phyloP scores from a whole-genome alignment of 495 filamentous ascomycete species.

The Pseudoneurospora amorphoporcata region DNA sequence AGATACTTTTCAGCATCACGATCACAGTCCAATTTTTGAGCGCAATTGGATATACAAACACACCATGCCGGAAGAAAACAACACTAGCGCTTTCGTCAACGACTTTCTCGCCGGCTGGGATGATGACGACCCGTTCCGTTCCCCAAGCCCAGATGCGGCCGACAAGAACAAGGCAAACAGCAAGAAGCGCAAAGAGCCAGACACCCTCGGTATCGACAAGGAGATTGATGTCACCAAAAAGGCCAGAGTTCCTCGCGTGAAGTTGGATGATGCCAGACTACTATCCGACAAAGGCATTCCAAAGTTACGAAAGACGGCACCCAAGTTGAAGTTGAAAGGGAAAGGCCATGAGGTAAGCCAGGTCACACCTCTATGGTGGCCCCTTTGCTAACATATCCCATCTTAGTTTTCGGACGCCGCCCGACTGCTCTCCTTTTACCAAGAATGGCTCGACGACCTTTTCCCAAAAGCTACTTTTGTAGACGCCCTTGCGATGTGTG shows the following conservation, averaged over 20 bases:
- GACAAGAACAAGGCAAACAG: slow-evolving; percentile 15
- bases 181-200: slow-evolving; percentile 24
- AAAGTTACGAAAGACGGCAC: slow-evolving; percentile 62
- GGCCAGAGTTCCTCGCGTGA: slow-evolving; percentile 58
- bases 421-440: slow-evolving; percentile 79
- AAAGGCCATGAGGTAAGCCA: slow-evolving; percentile 81
- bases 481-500: slow-evolving; percentile 83
- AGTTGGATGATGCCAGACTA: slow-evolving; percentile 76
- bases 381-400: neutral
- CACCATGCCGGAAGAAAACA: neutral
- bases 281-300: slow-evolving; percentile 75
- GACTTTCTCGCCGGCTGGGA: slow-evolving; percentile 13
- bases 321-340: slow-evolving; percentile 71
- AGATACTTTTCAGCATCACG: neutral
- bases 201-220: slow-evolving; percentile 66
- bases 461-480: slow-evolving; percentile 91
- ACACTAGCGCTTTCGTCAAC: neutral
- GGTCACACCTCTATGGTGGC: neutral
- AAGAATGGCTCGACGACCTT: slow-evolving; percentile 93
- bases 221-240: slow-evolving; percentile 74
- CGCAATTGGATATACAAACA: neutral
- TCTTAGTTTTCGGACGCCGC: slow-evolving; percentile 73
- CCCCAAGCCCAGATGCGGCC: slow-evolving; percentile 18
- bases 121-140: slow-evolving; percentile 24
- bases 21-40: neutral